A percentile compares a stretch with the other conserved stretches of the same genome.
Evolutionary conservation across 306 rosid genomes (phyloP).

Genomic region (Styphnolobium japonicum): DNA sequence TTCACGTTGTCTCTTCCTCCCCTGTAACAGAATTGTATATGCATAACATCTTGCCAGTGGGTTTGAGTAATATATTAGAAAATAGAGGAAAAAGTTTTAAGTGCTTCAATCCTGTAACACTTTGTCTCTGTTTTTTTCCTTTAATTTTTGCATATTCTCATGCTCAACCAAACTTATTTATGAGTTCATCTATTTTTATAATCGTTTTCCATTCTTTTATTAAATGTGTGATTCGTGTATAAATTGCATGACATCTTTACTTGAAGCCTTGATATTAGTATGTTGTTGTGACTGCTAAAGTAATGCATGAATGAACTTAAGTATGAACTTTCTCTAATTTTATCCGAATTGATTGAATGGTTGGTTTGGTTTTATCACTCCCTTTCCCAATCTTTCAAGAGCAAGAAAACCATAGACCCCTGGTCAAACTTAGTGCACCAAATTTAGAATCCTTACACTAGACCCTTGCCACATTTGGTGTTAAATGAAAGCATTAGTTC

Average conservation of each 20-base stretch:
- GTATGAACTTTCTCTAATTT: background rate
- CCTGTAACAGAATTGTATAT: conserved; percentile 10
- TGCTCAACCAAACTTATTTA: background rate
- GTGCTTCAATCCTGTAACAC: background rate
- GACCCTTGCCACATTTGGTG: background rate
- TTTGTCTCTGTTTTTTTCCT: background rate
- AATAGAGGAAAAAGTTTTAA: background rate
- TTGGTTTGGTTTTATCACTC: background rate
- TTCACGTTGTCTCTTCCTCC: background rate
- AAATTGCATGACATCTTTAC: background rate
- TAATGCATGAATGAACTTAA: background rate
- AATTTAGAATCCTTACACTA: background rate
- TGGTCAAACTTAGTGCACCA: background rate
- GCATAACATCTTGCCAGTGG: background rate
- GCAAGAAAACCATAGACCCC: background rate
- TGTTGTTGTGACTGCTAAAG: background rate
- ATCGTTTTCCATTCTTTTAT: background rate
- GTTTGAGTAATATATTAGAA: background rate
- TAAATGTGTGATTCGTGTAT: too few relatives aligned
- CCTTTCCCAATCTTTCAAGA: background rate
- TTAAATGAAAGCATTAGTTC: background rate
- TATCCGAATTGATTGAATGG: background rate
- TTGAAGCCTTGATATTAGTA: background rate
- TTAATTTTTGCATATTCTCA: background rate
- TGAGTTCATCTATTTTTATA: background rate